Base-by-base conservation (phyloP, 202 grass and related monocot genomes). In the Saccharum hybrid region DNA sequence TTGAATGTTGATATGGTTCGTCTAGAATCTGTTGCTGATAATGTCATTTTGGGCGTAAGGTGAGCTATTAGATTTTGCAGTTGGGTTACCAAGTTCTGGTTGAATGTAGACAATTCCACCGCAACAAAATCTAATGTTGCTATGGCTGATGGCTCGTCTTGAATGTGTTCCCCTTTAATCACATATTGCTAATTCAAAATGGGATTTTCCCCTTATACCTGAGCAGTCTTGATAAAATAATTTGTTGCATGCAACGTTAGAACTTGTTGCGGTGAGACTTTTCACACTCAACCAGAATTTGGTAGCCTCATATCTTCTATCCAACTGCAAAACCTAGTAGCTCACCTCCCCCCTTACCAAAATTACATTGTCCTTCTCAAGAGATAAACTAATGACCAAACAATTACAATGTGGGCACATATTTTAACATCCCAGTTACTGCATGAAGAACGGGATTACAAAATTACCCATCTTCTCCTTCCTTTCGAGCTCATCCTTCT, bases 371-470 rank as follows among this genome's bases (percentile, higher is more conserved):
- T 56, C 28, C 14, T 23, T 19, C 42, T 84, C 42, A 66, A 51
- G 12, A 23, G 36, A 42, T 42, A 30, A 16, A 56, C 14, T 48
- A 60, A 40, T 9, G 11, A 33, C 26, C 1, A 71, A 46, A 63
- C 5, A 4, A 43, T 51, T 46, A 88, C 34, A 78, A 5, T 31
- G 1, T 3, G 51, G 30, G 34, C 54, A 15, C 6, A 34, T n/a
- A 45, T 6, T 60, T 46, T 61, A 89, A 31, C n/a, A 74, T 14
- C 7, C 56, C 0, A 16, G 8, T 66, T 78, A 86, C 63, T 89
- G 84, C 73, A 92, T 82, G 67, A 85, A 85, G 71, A 93, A 93
- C 30, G 90, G 92, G 68, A 91, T 90, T 15, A 82, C 76, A 86
- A 94, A 94, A 57, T 77, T 93, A 34, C 41, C 72, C 69, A 91